phyloP scores from a whole-genome alignment of 2,329 filamentous ascomycete species.

The Alternaria sp. region DNA sequence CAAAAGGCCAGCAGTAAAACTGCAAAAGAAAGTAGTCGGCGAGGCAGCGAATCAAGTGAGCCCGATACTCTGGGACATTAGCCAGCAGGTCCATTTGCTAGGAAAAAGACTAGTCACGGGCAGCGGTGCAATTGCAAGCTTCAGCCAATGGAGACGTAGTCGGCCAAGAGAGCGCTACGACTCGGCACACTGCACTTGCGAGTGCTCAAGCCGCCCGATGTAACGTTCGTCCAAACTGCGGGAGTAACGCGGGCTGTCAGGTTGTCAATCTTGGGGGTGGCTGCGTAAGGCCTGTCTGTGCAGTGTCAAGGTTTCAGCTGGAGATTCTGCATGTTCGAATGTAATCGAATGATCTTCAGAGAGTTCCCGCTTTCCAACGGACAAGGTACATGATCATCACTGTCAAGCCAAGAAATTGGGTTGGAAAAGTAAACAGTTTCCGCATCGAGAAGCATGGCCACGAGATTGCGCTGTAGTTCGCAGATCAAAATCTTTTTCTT shows the following conservation, averaged over 20 bases:
- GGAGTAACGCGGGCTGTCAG: slow-evolving; percentile 21
- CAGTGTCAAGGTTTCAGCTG: slow-evolving; percentile 1
- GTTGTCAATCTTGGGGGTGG: slow-evolving; percentile 12
- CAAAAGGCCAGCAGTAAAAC: slow-evolving; percentile 7
- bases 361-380: slow-evolving; percentile 10
- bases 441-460: slow-evolving; percentile 2
- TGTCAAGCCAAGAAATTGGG: slow-evolving; percentile 7
- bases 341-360: slow-evolving; percentile 14
- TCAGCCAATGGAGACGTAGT: slow-evolving; percentile 21
- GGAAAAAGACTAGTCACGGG: slow-evolving; percentile 19
- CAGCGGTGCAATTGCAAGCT: slow-evolving; percentile 23
- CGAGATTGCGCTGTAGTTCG: slow-evolving; percentile 13
- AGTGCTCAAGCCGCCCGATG: slow-evolving; percentile 20
- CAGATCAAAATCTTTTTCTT: slow-evolving; percentile 14
- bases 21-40: slow-evolving; percentile 23
- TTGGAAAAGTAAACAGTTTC: slow-evolving; percentile 7
- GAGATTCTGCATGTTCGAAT: slow-evolving; percentile 14
- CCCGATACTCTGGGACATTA: slow-evolving; percentile 25
- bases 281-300: slow-evolving; percentile 15
- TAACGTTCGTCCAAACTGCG: slow-evolving; percentile 22
- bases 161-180: slow-evolving; percentile 4
- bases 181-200: slow-evolving; percentile 14
- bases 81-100: slow-evolving; percentile 15
- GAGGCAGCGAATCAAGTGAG: slow-evolving; percentile 28
- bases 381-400: slow-evolving; percentile 12